Conservation (phyloP, 2,329 filamentous ascomycete species). For the Periconia macrospinosa region DNA sequence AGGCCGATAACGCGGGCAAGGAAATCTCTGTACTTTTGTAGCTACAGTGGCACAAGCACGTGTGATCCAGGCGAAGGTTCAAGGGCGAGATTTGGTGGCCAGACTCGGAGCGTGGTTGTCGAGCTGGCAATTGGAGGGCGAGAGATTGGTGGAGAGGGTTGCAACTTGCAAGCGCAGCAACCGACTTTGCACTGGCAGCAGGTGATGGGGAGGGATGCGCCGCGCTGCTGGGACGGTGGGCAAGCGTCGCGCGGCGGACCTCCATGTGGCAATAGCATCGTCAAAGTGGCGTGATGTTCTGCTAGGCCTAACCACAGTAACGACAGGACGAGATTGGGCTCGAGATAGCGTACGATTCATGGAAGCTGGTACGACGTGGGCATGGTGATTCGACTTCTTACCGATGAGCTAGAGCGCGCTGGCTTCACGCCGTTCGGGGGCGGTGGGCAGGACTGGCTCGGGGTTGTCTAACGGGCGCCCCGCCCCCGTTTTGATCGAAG, state of each 20-base stretch:
- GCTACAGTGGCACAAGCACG: too few species aligned
- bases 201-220: slow-evolving; percentile 1
- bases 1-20: not conserved
- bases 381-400: not conserved
- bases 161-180: not conserved
- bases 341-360: slow-evolving; percentile 1
- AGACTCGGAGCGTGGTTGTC: too few species aligned
- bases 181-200: not conserved
- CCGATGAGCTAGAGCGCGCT: too few species aligned
- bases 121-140: not conserved
- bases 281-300: slow-evolving; percentile 13
- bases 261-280: slow-evolving; percentile 9
- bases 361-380: not conserved
- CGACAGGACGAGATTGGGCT: not conserved
- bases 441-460: not conserved
- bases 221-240: slow-evolving; percentile 1
- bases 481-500: not conserved
- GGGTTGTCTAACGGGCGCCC: not conserved
- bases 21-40: not conserved
- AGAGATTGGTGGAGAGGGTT: not conserved
- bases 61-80: too few species aligned
- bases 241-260: not conserved
- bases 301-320: not conserved
- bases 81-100: too few species aligned
- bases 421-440: too few species aligned